A percentile compares a stretch with the other conserved stretches of the same genome.
Conservation (phyloP, 2,329 filamentous ascomycete species). For the Botryotinia globosa region DNA sequence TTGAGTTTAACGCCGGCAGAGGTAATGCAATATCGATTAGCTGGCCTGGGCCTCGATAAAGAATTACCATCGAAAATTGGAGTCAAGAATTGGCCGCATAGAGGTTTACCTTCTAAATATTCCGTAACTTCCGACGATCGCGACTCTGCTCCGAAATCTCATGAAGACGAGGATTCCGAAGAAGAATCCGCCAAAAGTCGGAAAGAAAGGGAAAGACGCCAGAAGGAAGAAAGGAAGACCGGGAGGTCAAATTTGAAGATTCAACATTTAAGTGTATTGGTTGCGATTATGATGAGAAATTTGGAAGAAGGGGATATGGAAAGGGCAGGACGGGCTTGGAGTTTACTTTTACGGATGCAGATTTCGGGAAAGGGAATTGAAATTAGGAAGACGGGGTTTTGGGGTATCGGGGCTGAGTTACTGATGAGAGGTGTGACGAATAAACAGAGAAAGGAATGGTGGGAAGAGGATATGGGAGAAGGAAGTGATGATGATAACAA, state of each 20-base stretch:
- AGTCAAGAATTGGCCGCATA: slow-evolving; percentile 51
- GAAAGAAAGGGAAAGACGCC: slow-evolving; percentile 12
- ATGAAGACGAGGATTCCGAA: slow-evolving; percentile 19
- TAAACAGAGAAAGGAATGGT: slow-evolving; percentile 29
- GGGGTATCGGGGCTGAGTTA: slow-evolving; percentile 84
- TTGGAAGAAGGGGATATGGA: slow-evolving; percentile 67
- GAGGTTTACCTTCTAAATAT: slow-evolving; percentile 38
- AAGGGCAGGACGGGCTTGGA: slow-evolving; percentile 73
- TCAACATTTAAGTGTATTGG: slow-evolving; percentile 64
- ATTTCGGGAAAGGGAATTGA: slow-evolving; percentile 59
- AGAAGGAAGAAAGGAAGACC: slow-evolving; percentile 20
- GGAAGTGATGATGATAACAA: slow-evolving; percentile 6
- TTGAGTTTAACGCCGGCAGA: slow-evolving; percentile 52
- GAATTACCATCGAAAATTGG: slow-evolving; percentile 40
- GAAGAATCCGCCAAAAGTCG: slow-evolving; percentile 26
- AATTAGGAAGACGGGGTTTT: slow-evolving; percentile 65
- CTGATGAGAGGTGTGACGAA: slow-evolving; percentile 54
- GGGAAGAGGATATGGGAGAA: slow-evolving; percentile 10
- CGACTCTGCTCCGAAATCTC: background rate
- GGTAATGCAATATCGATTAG: slow-evolving; percentile 52
- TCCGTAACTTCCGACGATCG: background rate
- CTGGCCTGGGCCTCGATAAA: slow-evolving; percentile 51
- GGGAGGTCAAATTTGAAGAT: slow-evolving; percentile 40
- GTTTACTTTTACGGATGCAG: slow-evolving; percentile 64
- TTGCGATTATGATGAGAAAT: slow-evolving; percentile 68